A percentile compares a stretch with the other conserved stretches of the same genome.
Evolutionary conservation across 2,329 filamentous ascomycete genomes (phyloP).

Genomic region (Emericellopsis cladophorae): DNA sequence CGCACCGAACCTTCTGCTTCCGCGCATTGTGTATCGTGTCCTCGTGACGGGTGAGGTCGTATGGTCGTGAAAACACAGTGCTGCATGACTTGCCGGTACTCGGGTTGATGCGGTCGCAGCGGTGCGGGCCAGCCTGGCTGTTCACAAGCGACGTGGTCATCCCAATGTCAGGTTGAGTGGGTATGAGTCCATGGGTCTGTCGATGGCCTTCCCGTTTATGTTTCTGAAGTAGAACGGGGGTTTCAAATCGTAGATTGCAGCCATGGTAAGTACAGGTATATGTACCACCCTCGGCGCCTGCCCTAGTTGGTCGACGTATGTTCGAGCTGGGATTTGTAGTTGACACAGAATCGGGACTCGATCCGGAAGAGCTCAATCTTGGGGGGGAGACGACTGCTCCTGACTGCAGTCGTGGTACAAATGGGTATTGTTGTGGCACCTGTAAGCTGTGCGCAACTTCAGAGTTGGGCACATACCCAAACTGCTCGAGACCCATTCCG

Average conservation of each 20-base stretch:
- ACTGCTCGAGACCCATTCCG: neutral
- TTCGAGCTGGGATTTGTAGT: conserved; percentile 6
- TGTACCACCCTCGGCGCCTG: conserved; percentile 67
- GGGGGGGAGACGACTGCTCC: conserved; percentile 19
- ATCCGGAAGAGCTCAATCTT: conserved; percentile 29
- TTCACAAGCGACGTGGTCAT: conserved; percentile 51
- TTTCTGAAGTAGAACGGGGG: conserved; percentile 75
- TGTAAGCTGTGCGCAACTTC: conserved; percentile 11
- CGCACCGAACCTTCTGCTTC: conserved; percentile 89
- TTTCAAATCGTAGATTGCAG: conserved; percentile 79
- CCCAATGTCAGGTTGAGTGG: conserved; percentile 15
- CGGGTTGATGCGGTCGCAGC: conserved; percentile 85
- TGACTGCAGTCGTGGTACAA: conserved; percentile 24
- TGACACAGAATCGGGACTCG: conserved; percentile 16
- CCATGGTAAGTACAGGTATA: conserved; percentile 96
- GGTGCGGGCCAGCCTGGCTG: conserved; percentile 85
- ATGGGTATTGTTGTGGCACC: conserved; percentile 39
- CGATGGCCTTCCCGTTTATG: conserved; percentile 92
- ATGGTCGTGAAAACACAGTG: conserved; percentile 86
- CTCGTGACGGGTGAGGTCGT: conserved; percentile 92
- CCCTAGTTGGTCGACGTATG: conserved; percentile 42
- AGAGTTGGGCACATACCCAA: conserved; percentile 17
- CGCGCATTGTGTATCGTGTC: conserved; percentile 93
- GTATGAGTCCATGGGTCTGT: conserved; percentile 41
- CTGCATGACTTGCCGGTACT: conserved; percentile 92